Evolutionary conservation across 177 flowering plant genomes (phyloP), one percentile per base, ranked within the genome.

Genomic region (Vitis hybrid): DNA sequence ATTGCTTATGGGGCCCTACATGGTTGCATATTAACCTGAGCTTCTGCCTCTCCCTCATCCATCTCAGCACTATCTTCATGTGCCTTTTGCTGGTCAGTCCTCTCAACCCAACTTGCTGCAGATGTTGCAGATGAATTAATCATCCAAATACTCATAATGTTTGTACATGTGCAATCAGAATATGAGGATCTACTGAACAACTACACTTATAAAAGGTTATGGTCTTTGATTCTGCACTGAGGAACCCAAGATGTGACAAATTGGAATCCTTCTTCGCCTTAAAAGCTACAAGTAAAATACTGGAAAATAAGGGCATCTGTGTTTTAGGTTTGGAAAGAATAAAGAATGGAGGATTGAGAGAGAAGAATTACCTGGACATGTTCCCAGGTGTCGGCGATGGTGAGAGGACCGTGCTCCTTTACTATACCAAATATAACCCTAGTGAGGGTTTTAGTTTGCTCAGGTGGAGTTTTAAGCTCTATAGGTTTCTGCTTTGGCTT

Each of bases 1-100:
- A 95, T 48, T 93, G 97, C 84, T 95, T 91, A 61, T 87, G 83
- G 29, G 92, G 87, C 5, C 97, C 97, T 0, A 85, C 82, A 72
- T 95, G 98, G 76, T 93, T 93, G 83, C 98, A 94, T 18, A 92
- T 87, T 16, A 79, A 76, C 73, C 85, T 84, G 2, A 95, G 82
- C 81, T 93, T 91, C 81, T 93, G 98, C 75, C 97, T 87, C 78
- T 91, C 94, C 77, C 87, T 86, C 97, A 90, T 91, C 94, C 99
- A 95, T 75, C 94, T 82, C 77, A 93, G 50, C 48, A 95, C 81
- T 72, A 88, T 82, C 60, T 95, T 95, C 97, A 93, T 91, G 77
- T 90, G 98, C 45, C 88, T 79, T 74, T 95, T 93, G 86, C 97
- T 80, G n/a, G 85, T 85, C 80, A 93, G 75, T 50, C 90, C 96